phyloP scores from a whole-genome alignment of 2,329 filamentous ascomycete genomes.

The Penicillium sclerotigenum region DNA sequence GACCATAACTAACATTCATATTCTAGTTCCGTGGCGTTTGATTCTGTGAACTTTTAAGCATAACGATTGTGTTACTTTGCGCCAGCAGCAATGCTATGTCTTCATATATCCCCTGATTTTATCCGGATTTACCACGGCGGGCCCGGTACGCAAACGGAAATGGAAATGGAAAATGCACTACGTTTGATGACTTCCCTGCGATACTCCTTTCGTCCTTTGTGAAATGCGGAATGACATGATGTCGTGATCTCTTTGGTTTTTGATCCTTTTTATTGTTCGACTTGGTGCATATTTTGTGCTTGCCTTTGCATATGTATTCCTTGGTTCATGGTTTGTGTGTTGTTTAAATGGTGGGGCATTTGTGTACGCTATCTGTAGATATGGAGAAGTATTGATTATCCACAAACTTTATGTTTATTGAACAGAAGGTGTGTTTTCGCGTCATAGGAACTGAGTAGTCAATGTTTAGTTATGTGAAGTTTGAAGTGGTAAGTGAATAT shows the following conservation, averaged over 20 bases:
- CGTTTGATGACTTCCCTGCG: slow-evolving; percentile 24
- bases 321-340: neutral
- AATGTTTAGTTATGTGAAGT: no score
- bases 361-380: slow-evolving; percentile 10
- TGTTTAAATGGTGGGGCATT: neutral
- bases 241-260: slow-evolving; percentile 3
- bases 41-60: slow-evolving; percentile 15
- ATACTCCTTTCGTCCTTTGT: slow-evolving; percentile 3
- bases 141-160: slow-evolving; percentile 23
- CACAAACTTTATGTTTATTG: neutral
- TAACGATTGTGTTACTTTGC: slow-evolving; percentile 15
- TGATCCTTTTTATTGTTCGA: neutral
- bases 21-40: slow-evolving; percentile 52
- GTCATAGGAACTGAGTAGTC: no score
- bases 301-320: neutral
- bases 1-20: slow-evolving; percentile 26
- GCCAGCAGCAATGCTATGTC: slow-evolving; percentile 14
- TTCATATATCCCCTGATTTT: slow-evolving; percentile 21
- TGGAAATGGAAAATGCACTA: slow-evolving; percentile 17
- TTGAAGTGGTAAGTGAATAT: neutral
- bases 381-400: neutral
- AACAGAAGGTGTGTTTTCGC: neutral
- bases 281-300: slow-evolving; percentile 4
- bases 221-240: slow-evolving; percentile 14
- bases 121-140: slow-evolving; percentile 29